Evolutionary conservation across 2,329 filamentous ascomycete species (phyloP).

Genomic region (Aspergillus pseudonomiae): DNA sequence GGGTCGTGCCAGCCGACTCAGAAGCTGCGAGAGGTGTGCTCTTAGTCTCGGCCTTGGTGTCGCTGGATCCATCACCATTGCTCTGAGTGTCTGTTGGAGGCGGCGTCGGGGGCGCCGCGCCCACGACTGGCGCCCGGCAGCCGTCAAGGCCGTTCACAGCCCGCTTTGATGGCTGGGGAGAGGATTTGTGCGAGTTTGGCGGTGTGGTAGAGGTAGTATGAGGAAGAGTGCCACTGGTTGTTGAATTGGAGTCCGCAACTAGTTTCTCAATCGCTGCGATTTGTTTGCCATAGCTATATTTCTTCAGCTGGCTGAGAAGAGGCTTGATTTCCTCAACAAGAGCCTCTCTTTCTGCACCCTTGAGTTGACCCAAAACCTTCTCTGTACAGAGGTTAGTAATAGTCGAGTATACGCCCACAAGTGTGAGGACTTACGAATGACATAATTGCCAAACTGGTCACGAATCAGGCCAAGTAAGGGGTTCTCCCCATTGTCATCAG

Average conservation of each 20-base stretch:
- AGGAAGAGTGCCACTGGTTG: constrained; percentile 24
- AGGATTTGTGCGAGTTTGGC: constrained; percentile 44
- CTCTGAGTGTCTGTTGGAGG: constrained; percentile 72
- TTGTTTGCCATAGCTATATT: constrained; percentile 67
- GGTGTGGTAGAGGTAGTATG: constrained; percentile 41
- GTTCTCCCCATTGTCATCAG: constrained; percentile 66
- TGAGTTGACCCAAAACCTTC: constrained; percentile 71
- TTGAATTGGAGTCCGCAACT: constrained; percentile 43
- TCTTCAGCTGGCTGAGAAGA: constrained; percentile 64
- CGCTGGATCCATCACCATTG: constrained; percentile 51
- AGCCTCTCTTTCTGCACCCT: constrained; percentile 60
- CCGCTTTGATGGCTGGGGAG: constrained; percentile 39
- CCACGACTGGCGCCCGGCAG: constrained; percentile 55
- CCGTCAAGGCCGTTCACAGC: constrained; percentile 36
- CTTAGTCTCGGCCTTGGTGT: constrained; percentile 37
- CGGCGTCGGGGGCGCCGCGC: constrained; percentile 63
- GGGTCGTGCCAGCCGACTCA: constrained; percentile 30
- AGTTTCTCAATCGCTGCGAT: constrained; percentile 65
- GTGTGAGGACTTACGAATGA: constrained; percentile 73
- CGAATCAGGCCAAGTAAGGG: constrained; percentile 79
- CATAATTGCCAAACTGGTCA: constrained; percentile 94
- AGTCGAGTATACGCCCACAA: background rate
- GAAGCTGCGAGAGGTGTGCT: constrained; percentile 37
- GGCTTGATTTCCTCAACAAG: constrained; percentile 68
- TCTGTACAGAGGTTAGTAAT: constrained; percentile 58